Percentiles rank a stretch among this genome's conserved stretches.
These are phyloP conservation scores for Didymella segeticola DNA, from an alignment of 2,329 filamentous ascomycete species.

Conservation along the genomic window DNA sequence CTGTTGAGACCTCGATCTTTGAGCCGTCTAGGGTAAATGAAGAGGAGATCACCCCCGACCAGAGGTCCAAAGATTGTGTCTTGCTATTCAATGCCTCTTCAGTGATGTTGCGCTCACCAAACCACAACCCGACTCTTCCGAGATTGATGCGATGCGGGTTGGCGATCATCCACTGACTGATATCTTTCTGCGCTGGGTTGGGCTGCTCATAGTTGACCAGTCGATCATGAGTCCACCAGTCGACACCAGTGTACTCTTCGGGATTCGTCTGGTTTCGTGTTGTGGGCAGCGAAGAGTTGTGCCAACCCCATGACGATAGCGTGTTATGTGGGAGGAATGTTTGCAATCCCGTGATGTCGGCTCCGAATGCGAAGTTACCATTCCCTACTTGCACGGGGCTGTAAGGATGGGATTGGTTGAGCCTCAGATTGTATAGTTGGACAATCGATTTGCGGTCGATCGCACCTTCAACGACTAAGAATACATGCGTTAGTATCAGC, in stretches of 20 bases:
- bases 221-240: conserved; percentile 55
- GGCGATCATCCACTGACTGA: conserved; percentile 61
- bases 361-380: conserved; percentile 57
- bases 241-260: conserved; percentile 50
- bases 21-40: not conserved
- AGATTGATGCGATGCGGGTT: conserved; percentile 62
- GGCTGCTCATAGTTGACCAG: conserved; percentile 54
- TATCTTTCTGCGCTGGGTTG: conserved; percentile 50
- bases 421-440: conserved; percentile 54
- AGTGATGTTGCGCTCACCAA: conserved; percentile 49
- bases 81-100: conserved; percentile 49
- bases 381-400: conserved; percentile 62
- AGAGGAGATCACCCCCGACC: not conserved
- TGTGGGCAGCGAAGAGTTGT: conserved; percentile 54
- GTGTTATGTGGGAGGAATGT: conserved; percentile 54
- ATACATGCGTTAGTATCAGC: not conserved
- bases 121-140: conserved; percentile 57
- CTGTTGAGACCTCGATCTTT: not conserved
- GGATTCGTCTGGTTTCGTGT: conserved; percentile 44
- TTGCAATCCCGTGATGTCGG: conserved; percentile 56
- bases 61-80: not conserved
- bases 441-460: conserved; percentile 43
- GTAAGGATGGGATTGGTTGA: conserved; percentile 56
- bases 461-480: conserved; percentile 7
- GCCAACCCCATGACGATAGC: conserved; percentile 56